Conservation (phyloP, 2,329 filamentous ascomycete genomes). For the Nothophoma quercina region DNA sequence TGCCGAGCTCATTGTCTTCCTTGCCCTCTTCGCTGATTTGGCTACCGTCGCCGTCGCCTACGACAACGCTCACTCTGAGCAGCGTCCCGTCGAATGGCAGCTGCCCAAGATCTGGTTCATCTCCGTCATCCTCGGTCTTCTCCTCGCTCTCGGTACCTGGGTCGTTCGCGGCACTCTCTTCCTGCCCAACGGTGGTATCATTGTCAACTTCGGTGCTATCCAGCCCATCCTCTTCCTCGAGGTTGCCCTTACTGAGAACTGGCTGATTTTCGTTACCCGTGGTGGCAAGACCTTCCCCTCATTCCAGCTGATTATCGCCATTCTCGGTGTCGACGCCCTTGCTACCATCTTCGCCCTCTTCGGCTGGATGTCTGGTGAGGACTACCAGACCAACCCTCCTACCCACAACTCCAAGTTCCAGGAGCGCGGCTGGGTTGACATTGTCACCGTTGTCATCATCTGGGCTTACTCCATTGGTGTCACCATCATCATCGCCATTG, state of each 20-base stretch:
- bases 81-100: constrained; percentile 80
- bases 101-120: constrained; percentile 84
- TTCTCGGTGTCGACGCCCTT: constrained; percentile 74
- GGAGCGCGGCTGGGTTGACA: constrained; percentile 63
- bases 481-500: constrained; percentile 70
- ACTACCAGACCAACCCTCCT: constrained; percentile 52
- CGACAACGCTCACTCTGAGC: constrained; percentile 79
- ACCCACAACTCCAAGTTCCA: constrained; percentile 51
- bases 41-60: constrained; percentile 81
- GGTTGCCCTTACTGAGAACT: constrained; percentile 62
- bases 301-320: constrained; percentile 75
- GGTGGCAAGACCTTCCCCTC: constrained; percentile 76
- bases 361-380: constrained; percentile 72
- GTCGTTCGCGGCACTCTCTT: constrained; percentile 75
- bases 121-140: constrained; percentile 70
- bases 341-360: constrained; percentile 78
- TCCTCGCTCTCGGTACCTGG: constrained; percentile 76
- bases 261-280: constrained; percentile 63
- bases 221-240: constrained; percentile 71
- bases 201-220: constrained; percentile 76
- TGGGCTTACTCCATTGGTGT: constrained; percentile 73
- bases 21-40: constrained; percentile 80
- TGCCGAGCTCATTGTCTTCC: constrained; percentile 78
- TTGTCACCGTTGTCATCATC: constrained; percentile 70
- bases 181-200: constrained; percentile 73